Base-by-base conservation (phyloP, 805 yeast species). In the Limtongozyma cylindracea region DNA sequence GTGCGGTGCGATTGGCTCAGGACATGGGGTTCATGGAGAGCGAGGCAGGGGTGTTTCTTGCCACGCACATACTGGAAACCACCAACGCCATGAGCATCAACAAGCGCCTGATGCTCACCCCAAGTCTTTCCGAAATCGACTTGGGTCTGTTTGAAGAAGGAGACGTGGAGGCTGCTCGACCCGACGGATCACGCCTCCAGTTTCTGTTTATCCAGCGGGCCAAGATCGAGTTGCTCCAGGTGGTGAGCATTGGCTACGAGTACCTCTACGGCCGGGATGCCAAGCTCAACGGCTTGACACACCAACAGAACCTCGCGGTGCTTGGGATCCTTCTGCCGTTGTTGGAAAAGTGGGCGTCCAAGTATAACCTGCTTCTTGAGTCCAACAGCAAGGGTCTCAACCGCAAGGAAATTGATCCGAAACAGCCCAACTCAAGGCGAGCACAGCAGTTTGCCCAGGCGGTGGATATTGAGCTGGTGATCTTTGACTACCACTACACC, bases 31-130 rank as follows among this genome's bases (percentile, higher is more conserved):
- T 78, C 32, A 61, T 77, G 49, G 76, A 73, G 20, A 59, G 63
- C 11, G 64, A 73, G 27, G 55, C 80, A 7, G 59, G 70, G 31
- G 62, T 80, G 5, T 74, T 72, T 35, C 47, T 80, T 24, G 92
- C 92, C 0, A 64, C 91, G 0, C 92, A 80, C 40, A 52, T 72
- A 19, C 63, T 91, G 3, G 96, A 82, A 39, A 68, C 78, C 11
- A 63, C 69, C 31, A 58, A 80, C 3, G 82, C 91, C 1, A 63
- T 77, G 61, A 70, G 78, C 34, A 52, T 78, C 33, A 76, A 80
- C 20, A 57, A 82, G 29, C 46, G 77, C 33, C 64, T 88, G 17
- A 74, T 73, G 72, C 46, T 82, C 28, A 57, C 72, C 2, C 72
- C 70, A 28, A 62, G 78, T 4, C 43, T 73, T 19, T 58, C 67